phyloP scores from a whole-genome alignment of 208 protist genomes.

The Herpetomonas samuelpessoai region DNA sequence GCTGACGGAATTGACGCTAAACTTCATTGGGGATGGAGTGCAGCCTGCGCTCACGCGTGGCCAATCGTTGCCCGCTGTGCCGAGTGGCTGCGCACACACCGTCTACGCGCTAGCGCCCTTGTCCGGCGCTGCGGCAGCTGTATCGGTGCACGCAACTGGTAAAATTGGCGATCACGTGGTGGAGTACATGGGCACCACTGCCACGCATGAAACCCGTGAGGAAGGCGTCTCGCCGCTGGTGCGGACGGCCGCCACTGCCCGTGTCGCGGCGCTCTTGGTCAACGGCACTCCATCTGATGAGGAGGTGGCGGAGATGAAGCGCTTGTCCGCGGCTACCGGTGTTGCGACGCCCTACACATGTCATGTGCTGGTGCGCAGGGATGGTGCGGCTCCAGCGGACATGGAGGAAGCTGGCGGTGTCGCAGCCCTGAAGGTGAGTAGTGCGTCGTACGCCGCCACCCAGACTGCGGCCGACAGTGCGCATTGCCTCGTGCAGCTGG shows the following conservation, averaged over 20 bases:
- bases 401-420: too few species aligned
- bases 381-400: too few species aligned
- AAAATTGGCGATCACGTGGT: constrained; percentile 38
- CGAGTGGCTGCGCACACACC: constrained; percentile 32
- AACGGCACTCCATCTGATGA: constrained; percentile 6
- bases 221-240: constrained; percentile 8
- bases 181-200: constrained; percentile 49
- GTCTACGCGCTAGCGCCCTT: constrained; percentile 39
- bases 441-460: background rate
- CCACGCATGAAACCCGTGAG: constrained; percentile 11
- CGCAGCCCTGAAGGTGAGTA: too few species aligned
- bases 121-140: constrained; percentile 10
- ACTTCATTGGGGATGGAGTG: constrained; percentile 9
- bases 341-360: constrained; percentile 60
- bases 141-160: constrained; percentile 38
- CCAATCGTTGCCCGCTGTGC: constrained; percentile 26
- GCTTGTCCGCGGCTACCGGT: constrained; percentile 30
- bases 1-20: constrained; percentile 32
- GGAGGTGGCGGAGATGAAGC: constrained; percentile 44
- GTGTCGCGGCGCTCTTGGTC: constrained; percentile 31
- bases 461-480: background rate
- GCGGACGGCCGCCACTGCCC: constrained; percentile 38
- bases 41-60: constrained; percentile 15
- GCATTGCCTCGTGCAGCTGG: background rate
- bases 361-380: constrained; percentile 22